Conservation (phyloP, 148 eudicot species). For the Chenopodium quinoa region DNA sequence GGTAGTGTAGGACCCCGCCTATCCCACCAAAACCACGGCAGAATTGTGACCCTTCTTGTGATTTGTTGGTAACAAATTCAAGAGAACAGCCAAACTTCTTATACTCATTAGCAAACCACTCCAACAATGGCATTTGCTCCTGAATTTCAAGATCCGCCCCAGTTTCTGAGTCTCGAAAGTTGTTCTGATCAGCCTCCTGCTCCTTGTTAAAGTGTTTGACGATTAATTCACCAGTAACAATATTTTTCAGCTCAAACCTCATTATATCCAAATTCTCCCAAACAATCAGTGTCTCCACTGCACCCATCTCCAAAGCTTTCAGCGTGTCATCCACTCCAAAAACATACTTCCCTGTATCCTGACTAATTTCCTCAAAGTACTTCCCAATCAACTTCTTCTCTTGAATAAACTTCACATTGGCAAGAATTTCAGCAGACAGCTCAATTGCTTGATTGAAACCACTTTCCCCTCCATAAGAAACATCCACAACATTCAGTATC, state of each 20-base stretch:
- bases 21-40: slow-evolving; percentile 35
- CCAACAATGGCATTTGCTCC: slow-evolving; percentile 22
- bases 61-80: slow-evolving; percentile 29
- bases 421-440: slow-evolving; percentile 23
- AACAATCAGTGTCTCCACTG: slow-evolving; percentile 29
- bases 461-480: slow-evolving; percentile 32
- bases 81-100: slow-evolving; percentile 30
- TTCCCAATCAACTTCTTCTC: slow-evolving; percentile 31
- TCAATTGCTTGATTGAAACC: slow-evolving; percentile 33
- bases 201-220: slow-evolving; percentile 30
- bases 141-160: slow-evolving; percentile 26
- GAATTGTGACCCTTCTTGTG: slow-evolving; percentile 30
- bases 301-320: slow-evolving; percentile 33
- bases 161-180: slow-evolving; percentile 16
- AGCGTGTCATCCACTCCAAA: slow-evolving; percentile 31
- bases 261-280: slow-evolving; percentile 30
- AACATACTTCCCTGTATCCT: slow-evolving; percentile 32
- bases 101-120: slow-evolving; percentile 35
- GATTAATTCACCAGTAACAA: slow-evolving; percentile 6
- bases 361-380: slow-evolving; percentile 28
- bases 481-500: slow-evolving; percentile 24
- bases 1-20: slow-evolving; percentile 31
- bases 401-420: slow-evolving; percentile 29
- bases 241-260: slow-evolving; percentile 25
- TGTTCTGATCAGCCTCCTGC: slow-evolving; percentile 25